phyloP scores from a whole-genome alignment of 2,329 filamentous ascomycete genomes.

The Aspergillus ochraceoroseus region DNA sequence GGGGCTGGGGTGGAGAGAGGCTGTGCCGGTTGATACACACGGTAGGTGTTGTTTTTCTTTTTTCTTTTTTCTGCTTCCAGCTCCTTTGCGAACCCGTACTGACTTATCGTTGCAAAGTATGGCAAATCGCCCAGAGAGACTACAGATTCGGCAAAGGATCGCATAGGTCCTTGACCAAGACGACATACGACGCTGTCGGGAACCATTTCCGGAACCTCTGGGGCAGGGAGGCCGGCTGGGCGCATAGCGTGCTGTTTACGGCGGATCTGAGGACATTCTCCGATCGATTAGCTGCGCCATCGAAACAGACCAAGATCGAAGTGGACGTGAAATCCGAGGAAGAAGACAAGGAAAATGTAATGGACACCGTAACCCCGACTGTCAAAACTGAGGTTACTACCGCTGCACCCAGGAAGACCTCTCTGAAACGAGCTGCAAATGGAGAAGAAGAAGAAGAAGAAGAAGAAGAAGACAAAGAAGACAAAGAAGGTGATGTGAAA shows the following conservation, averaged over 20 bases:
- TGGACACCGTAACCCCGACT: slow-evolving; percentile 10
- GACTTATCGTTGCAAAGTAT: slow-evolving; percentile 53
- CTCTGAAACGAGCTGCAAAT: slow-evolving; percentile 24
- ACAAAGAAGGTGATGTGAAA: slow-evolving; percentile 22
- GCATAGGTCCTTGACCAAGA: slow-evolving; percentile 78
- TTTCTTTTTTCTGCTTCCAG: slow-evolving; percentile 10
- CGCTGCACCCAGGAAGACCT: slow-evolving; percentile 23
- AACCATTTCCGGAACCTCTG: slow-evolving; percentile 85
- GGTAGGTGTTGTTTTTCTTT: slow-evolving; percentile 36
- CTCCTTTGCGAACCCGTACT: background rate
- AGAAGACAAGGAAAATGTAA: slow-evolving; percentile 24
- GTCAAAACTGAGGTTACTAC: slow-evolving; percentile 29
- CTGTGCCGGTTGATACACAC: slow-evolving; percentile 94
- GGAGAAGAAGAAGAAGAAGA: slow-evolving; percentile 24
- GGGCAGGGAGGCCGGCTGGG: slow-evolving; percentile 94
- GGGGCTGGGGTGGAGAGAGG: slow-evolving; percentile 92
- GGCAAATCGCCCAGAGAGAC: slow-evolving; percentile 95
- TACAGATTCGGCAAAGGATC: slow-evolving; percentile 86
- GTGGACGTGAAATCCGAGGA: slow-evolving; percentile 28
- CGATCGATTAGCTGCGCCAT: slow-evolving; percentile 50
- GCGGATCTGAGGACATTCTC: slow-evolving; percentile 85
- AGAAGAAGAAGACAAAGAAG: slow-evolving; percentile 19
- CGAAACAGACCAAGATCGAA: slow-evolving; percentile 30
- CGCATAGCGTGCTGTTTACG: slow-evolving; percentile 93
- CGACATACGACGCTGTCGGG: slow-evolving; percentile 82